Evolutionary conservation across 352 stramenopile genomes (phyloP).

Genomic region (Blastocystis sp.): DNA sequence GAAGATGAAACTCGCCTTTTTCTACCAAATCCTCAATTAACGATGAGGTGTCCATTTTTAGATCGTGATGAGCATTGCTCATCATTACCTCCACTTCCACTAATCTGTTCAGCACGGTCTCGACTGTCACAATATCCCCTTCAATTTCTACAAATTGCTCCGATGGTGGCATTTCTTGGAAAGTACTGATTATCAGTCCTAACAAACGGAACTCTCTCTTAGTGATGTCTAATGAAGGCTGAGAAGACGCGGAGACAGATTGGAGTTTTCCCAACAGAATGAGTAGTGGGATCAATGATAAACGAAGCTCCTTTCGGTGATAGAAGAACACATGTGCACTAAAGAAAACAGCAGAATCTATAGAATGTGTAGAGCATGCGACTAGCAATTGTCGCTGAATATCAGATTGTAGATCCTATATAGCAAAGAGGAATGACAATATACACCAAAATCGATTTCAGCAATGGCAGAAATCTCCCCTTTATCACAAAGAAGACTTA

Average conservation of each 20-base stretch:
- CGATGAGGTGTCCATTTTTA: no score
- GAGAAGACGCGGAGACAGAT: background rate
- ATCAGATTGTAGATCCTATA: background rate
- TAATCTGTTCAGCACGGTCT: background rate
- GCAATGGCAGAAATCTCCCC: background rate
- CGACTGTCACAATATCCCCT: background rate
- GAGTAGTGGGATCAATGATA: background rate
- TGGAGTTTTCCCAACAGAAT: background rate
- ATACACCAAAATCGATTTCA: background rate
- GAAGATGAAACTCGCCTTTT: no score
- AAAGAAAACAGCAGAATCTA: background rate
- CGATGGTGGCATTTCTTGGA: background rate
- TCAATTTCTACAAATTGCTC: background rate
- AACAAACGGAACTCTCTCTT: background rate
- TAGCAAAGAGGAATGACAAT: background rate
- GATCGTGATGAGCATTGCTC: no score
- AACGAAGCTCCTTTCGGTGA: background rate
- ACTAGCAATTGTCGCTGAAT: background rate
- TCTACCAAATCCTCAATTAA: no score
- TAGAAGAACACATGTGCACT: background rate
- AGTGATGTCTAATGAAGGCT: background rate
- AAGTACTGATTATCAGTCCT: background rate
- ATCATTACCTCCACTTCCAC: no score
- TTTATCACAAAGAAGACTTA: background rate
- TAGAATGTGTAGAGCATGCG: background rate